A percentile compares a stretch with the other conserved stretches of the same genome.
Conservation (phyloP, 1,284 basidiomycete species). For the Rugosomyces carneus region DNA sequence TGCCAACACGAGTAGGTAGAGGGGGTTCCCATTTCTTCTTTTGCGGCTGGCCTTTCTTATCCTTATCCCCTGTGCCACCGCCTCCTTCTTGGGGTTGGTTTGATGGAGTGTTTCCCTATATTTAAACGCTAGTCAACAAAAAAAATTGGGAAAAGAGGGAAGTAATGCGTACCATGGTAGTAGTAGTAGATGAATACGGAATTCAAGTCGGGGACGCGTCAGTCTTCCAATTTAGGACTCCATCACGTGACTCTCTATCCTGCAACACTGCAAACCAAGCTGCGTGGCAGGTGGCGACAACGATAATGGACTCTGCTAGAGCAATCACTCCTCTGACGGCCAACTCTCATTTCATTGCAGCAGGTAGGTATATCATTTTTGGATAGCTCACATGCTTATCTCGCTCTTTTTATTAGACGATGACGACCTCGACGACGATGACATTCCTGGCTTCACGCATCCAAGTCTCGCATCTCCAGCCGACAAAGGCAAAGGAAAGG, state of each 20-base stretch:
- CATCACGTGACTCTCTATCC: conserved; percentile 20
- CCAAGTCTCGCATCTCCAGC: conserved; percentile 39
- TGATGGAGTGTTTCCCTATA: conserved; percentile 77
- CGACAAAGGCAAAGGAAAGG: conserved; percentile 68
- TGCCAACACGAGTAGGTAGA: conserved; percentile 94
- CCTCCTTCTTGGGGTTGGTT: conserved; percentile 35
- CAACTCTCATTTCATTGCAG: conserved; percentile 70
- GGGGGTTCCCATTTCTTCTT: conserved; percentile 99
- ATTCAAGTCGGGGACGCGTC: conserved; percentile 49
- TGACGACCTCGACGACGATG: conserved; percentile 74
- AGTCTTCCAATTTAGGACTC: conserved; percentile 36
- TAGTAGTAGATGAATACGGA: conserved; percentile 7
- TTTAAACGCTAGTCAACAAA: not conserved
- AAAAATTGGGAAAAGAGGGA: not conserved
- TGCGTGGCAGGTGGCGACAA: conserved; percentile 21
- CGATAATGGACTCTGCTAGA: conserved; percentile 28
- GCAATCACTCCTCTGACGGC: conserved; percentile 46
- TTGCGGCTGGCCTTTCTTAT: conserved; percentile 58
- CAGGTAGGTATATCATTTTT: conserved; percentile 35
- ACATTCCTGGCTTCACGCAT: conserved; percentile 71
- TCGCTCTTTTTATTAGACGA: conserved; percentile 28
- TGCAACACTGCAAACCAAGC: conserved; percentile 8
- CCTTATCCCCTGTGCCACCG: conserved; percentile 47
- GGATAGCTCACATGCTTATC: not conserved
- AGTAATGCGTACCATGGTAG: conserved; percentile 24